Base-by-base conservation (phyloP, 768 basidiomycete species). In the Tylopilus cervinicoccineus region DNA sequence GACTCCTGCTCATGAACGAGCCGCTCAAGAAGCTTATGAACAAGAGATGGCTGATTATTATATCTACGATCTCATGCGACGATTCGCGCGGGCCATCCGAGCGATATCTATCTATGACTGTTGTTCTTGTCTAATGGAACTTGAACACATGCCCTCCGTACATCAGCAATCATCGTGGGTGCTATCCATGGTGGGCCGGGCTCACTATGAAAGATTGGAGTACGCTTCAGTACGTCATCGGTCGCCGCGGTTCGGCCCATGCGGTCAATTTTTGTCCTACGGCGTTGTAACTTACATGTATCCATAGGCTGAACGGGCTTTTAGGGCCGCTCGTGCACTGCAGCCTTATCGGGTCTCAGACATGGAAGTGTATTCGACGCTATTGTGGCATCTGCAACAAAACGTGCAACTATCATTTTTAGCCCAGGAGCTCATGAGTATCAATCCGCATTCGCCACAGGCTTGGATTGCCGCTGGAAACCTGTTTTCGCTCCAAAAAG, bases 401-500 rank as follows among this genome's bases (percentile, higher is more conserved):
- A 81, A 80, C 54, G 83, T 93, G 44, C 80, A 87, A 56, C 77
- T 99, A 50, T 93, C 95, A 4, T 92, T 86, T 72, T 77, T 99
- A 29, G 89, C 95, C 1, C 95, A 98, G 67, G 91, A 94, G 55
- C 74, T 98, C 37, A 80, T 96, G 58, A 81, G 83, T 45, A 85
- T 93, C 63, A 76, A 86, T 55, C 81, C 93, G n/a, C 80, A 79
- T 48, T 83, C 88, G 22, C 72, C 94, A 11, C 81, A 94, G 62
- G 82, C 93, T 14, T 99, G 96, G 96, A 96, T 98, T 56, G 89
- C 93, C 2, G 83, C 93, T 24, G 96, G 96, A 44, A 99, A 99
- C 71, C 74, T 91, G 59, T 98, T 97, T 70, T 95, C 93, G 13
- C 70, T 96, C 59, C 87, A 95, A 69, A 93, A 93, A 71, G 94